Evolutionary conservation across 208 protist species (phyloP), one percentile per base, ranked within the genome.

Genomic region (Trypanosoma boissoni): DNA sequence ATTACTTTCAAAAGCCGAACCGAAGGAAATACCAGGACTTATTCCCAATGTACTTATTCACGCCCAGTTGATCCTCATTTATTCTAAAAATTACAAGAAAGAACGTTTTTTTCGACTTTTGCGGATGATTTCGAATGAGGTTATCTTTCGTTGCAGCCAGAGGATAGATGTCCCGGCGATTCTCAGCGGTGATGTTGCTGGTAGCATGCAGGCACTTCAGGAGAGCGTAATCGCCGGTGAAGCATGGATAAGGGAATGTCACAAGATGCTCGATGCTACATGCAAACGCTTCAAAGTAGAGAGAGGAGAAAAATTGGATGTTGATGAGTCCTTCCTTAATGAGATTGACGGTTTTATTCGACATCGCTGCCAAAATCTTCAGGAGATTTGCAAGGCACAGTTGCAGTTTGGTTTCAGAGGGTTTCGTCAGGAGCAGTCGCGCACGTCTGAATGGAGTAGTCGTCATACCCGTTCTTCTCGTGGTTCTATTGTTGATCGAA

Each of bases 321-420:
- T 96, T 26, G 91, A 94, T 58, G 95, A 96, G 36, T 86, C 78
- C 10, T 96, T 99, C 51, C 86, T 98, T 48, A 96, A 97, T 58
- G 96, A 98, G 66, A 98, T 99, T 71, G 95, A 98, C 58, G 97
- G 97, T 54, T 99, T 99, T 57, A 89, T 98, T 43, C 88, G 97
- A 49, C 95, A 98, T 74, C 84, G 97, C 41, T 99, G 97, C 76
- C 78, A 90, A 34, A 97, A 99, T 76, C 68, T 99, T 57, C 80
- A 95, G 14, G 95, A 98, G 57, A 97, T 99, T 51, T 99, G 98
- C 71, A 82, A 96, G 36, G 96, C 92, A 8, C 97, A 99, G 64
- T 67, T 97, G 26, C 97, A 99, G 80, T 99, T 99, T 68, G 92
- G 94, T 24, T 88, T 94, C 64, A 92, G 91, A 61, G 72, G 74